These are phyloP conservation scores for Penicillium egyptiacum DNA, from an alignment of 495 filamentous ascomycete species.

Conservation along the genomic window DNA sequence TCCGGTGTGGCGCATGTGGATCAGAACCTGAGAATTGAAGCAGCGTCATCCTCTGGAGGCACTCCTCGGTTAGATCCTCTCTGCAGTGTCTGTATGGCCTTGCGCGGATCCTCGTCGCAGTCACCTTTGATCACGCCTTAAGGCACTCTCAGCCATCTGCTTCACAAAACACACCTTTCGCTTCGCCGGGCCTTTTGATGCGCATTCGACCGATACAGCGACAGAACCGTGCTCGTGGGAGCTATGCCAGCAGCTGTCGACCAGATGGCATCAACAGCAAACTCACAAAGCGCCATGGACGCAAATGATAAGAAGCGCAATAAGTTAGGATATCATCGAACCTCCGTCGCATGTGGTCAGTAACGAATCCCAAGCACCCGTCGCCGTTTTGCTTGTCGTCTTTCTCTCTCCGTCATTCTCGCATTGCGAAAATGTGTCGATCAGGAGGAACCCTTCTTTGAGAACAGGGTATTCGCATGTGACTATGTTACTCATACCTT, in stretches of 20 bases:
- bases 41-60: constrained; percentile 19
- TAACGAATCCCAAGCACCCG: constrained; percentile 21
- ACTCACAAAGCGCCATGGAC: constrained; percentile 56
- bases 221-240: constrained; percentile 30
- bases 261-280: constrained; percentile 65
- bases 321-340: constrained; percentile 95
- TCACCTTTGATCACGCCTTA: constrained; percentile 9
- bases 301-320: constrained; percentile 83
- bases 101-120: constrained; percentile 12
- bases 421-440: not conserved
- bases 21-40: constrained; percentile 9
- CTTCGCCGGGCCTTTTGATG: constrained; percentile 32
- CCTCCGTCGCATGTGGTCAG: constrained; percentile 96
- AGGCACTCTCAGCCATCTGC: constrained; percentile 6
- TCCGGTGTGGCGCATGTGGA: constrained; percentile 28
- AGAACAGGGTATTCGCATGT: not conserved
- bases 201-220: constrained; percentile 37
- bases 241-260: constrained; percentile 53
- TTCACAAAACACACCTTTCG: constrained; percentile 13
- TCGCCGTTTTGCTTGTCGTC: not conserved
- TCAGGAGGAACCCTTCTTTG: not conserved
- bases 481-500: constrained; percentile 18
- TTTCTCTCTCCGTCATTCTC: not conserved
- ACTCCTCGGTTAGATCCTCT: constrained; percentile 5
- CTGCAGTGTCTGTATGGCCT: constrained; percentile 23